Evolutionary conservation across 805 yeast genomes (phyloP).

Genomic region (Clavispora santaluciae): DNA sequence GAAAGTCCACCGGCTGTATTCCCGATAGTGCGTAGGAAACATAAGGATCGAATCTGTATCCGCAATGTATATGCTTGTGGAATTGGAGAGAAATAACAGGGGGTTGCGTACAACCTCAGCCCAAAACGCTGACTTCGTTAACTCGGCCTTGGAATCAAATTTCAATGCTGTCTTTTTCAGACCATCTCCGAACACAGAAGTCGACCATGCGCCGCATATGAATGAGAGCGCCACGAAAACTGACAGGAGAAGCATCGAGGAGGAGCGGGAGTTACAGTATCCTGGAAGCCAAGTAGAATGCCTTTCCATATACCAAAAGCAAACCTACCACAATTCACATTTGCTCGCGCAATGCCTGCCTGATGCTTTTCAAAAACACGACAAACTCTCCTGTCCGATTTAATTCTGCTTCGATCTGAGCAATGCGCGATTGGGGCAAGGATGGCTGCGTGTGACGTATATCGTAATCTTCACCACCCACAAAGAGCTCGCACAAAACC

Average conservation of each 20-base stretch:
- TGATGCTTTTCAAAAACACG: conserved; percentile 10
- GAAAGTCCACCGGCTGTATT: neutral
- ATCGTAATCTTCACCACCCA: conserved; percentile 29
- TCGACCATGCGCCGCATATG: neutral
- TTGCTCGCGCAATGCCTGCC: conserved; percentile 7
- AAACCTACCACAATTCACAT: neutral
- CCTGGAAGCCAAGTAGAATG: neutral
- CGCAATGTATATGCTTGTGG: neutral
- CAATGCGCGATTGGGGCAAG: conserved; percentile 7
- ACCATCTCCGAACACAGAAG: neutral
- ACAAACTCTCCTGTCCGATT: conserved; percentile 13
- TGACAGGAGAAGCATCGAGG: neutral
- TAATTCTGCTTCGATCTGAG: conserved; percentile 7
- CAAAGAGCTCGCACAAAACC: conserved; percentile 42
- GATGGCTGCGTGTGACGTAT: conserved; percentile 11
- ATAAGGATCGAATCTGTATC: neutral
- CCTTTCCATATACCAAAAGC: neutral
- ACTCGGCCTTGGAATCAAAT: neutral
- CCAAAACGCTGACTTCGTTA: neutral
- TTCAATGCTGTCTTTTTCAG: neutral
- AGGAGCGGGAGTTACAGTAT: too few relatives aligned
- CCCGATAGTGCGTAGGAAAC: neutral
- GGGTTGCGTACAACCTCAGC: neutral
- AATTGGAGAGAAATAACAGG: neutral
- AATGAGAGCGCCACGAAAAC: neutral